Evolutionary conservation across 345 rosid species (phyloP).

Genomic region (Excoecaria cochinchinensis): DNA sequence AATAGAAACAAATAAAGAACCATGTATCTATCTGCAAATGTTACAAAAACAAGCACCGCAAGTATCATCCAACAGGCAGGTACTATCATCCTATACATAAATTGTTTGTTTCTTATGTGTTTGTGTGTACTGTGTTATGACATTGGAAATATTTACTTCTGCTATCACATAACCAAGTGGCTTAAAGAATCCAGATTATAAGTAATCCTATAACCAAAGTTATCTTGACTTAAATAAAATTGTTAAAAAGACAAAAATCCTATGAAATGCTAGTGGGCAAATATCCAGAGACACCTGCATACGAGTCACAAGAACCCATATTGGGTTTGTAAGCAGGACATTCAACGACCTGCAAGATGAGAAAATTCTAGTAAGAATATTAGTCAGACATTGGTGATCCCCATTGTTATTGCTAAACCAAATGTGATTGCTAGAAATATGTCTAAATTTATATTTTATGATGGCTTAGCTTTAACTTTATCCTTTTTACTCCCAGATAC

Average conservation of each 20-base stretch:
- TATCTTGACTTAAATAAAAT: not conserved
- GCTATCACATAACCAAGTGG: not conserved
- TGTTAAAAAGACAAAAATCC: not conserved
- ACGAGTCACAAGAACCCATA: conserved; percentile 73
- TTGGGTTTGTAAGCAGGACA: conserved; percentile 59
- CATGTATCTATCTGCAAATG: not conserved
- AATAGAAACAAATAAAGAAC: not conserved
- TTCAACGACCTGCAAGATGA: conserved; percentile 55
- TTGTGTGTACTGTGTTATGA: not conserved
- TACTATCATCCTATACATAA: not conserved
- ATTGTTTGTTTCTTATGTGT: not conserved
- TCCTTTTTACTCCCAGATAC: not conserved
- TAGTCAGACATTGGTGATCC: not conserved
- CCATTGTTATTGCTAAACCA: not conserved
- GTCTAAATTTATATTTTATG: not conserved
- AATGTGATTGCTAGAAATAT: not conserved
- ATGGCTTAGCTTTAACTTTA: not conserved
- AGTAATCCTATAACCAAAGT: not conserved
- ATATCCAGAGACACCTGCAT: conserved; percentile 50
- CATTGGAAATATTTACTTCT: not conserved
- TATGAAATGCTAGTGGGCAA: not conserved
- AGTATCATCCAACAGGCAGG: not conserved
- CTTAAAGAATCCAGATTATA: not conserved
- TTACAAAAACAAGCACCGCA: not conserved
- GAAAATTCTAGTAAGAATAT: conserved; percentile 2